These are phyloP conservation scores for Flaveria linearis DNA, from an alignment of 129 eudicot genomes.

Conservation along the genomic window DNA sequence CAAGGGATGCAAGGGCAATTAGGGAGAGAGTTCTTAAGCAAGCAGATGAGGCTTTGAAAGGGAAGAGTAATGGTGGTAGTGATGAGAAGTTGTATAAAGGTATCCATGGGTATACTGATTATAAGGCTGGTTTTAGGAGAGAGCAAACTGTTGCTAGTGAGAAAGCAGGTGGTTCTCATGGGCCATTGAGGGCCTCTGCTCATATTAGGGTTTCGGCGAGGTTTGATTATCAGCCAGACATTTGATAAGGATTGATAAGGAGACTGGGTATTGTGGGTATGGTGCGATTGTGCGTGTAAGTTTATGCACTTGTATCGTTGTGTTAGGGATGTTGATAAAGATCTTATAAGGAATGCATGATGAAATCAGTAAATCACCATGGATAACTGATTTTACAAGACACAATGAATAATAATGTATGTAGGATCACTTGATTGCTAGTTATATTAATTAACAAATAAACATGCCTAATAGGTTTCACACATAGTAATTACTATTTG, in stretches of 20 bases:
- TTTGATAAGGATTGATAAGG: constrained; percentile 95
- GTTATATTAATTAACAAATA: no score
- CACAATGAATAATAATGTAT: neutral
- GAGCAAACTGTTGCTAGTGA: constrained; percentile 91
- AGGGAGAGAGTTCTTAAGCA: constrained; percentile 80
- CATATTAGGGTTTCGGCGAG: constrained; percentile 90
- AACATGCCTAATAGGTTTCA: no score
- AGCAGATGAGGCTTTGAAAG: constrained; percentile 76
- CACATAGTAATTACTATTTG: no score
- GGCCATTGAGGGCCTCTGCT: constrained; percentile 96
- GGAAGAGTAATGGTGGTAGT: constrained; percentile 42
- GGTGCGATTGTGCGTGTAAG: constrained; percentile 97
- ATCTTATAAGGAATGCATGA: neutral
- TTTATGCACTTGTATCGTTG: no score
- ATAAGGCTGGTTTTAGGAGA: constrained; percentile 88
- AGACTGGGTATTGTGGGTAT: constrained; percentile 92
- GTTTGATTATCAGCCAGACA: constrained; percentile 97
- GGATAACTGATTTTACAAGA: constrained; percentile 14
- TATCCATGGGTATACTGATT: constrained; percentile 78
- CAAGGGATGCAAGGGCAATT: constrained; percentile 82
- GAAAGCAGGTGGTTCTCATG: constrained; percentile 98
- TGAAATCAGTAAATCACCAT: neutral
- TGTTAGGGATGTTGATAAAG: no score
- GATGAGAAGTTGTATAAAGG: constrained; percentile 86
- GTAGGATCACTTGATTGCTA: neutral